Conservation (phyloP, 495 filamentous ascomycete species). For the Aspergillus coremiiformis region DNA sequence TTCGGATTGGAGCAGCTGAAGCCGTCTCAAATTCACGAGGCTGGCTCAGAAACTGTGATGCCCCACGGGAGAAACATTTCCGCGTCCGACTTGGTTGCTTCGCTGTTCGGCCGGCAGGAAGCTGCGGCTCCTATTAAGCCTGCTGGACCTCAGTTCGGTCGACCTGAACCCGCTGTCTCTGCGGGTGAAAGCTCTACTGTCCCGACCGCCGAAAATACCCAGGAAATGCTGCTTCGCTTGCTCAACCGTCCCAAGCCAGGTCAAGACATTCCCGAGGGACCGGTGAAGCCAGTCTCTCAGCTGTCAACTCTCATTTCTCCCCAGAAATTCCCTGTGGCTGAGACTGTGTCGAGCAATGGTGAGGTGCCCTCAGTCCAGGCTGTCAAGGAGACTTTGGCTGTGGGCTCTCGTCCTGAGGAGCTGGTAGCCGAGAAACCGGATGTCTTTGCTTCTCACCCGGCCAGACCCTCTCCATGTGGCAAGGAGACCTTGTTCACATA, state of each 20-base stretch:
- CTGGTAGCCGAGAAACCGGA: slow-evolving; percentile 24
- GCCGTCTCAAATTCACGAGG: slow-evolving; percentile 30
- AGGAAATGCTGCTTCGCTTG: slow-evolving; percentile 59
- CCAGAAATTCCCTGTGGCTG: slow-evolving; percentile 11
- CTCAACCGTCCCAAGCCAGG: slow-evolving; percentile 51
- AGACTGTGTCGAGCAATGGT: slow-evolving; percentile 1
- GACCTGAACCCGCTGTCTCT: slow-evolving; percentile 25
- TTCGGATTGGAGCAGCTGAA: slow-evolving; percentile 27
- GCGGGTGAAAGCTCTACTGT: slow-evolving; percentile 16
- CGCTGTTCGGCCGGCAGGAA: slow-evolving; percentile 42
- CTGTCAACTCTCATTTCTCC: slow-evolving; percentile 12
- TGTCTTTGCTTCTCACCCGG: slow-evolving; percentile 18
- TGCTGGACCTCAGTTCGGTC: slow-evolving; percentile 10
- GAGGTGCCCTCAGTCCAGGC: slow-evolving; percentile 21
- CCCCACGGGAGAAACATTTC: slow-evolving; percentile 49
- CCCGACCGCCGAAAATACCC: slow-evolving; percentile 43
- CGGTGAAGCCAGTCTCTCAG: slow-evolving; percentile 6
- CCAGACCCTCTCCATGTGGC: slow-evolving; percentile 11
- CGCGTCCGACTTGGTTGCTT: slow-evolving; percentile 56
- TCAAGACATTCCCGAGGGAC: slow-evolving; percentile 13
- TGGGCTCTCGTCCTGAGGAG: slow-evolving; percentile 11
- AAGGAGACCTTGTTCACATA: slow-evolving; percentile 61
- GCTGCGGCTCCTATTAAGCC: slow-evolving; percentile 19
- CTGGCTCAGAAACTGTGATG: slow-evolving; percentile 25
- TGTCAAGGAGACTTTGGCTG: slow-evolving; percentile 12